Base-by-base conservation (phyloP, 1,284 basidiomycete genomes). In the Ganoderma sinense region DNA sequence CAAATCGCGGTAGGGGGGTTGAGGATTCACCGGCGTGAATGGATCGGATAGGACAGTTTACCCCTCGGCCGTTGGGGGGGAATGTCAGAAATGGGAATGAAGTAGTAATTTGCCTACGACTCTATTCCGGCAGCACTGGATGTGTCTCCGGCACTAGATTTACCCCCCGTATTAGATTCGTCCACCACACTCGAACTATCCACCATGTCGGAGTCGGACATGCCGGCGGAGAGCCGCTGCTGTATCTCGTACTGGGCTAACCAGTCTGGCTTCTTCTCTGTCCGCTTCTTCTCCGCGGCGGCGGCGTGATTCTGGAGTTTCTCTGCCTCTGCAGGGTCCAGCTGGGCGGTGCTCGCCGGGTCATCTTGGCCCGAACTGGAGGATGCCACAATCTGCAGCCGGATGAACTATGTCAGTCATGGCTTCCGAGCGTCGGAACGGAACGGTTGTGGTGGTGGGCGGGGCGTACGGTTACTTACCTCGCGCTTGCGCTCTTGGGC, bases 241-340 rank as follows among this genome's bases (percentile, higher is more conserved):
- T 75, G 66, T 4, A 69, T 56, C 65, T 77, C 71, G 66, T 72
- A 75, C 59, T 72, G 60, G 16, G 67, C 58, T 61, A 77, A 60
- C 77, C 77, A 78, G 18, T 64, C 68, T 4, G 77, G 77, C 62
- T 75, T 78, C 45, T 23, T 60, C 60, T 75, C 69, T 41, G 72
- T 68, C 51, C 66, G 48, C 55, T 4, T 11, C 61, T 69, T 63
- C 61, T 74, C 62, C 31, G 64, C 3, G 18, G n/a, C 33, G 18
- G 51, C 63, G n/a, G 73, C 63, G 59, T 72, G 67, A 36, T 65
- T 31, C 55, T 70, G 45, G 29, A 69, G 29, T 18, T 62, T 48
- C 43, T 69, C 61, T 33, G 45, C 39, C 18, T 66, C 65, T 14
- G 62, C 66, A 31, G 40, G 48, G 26, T 33, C 40, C 20, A 33